Evolutionary conservation across 2,329 filamentous ascomycete species (phyloP).

Genomic region (Xylariaceae sp.): DNA sequence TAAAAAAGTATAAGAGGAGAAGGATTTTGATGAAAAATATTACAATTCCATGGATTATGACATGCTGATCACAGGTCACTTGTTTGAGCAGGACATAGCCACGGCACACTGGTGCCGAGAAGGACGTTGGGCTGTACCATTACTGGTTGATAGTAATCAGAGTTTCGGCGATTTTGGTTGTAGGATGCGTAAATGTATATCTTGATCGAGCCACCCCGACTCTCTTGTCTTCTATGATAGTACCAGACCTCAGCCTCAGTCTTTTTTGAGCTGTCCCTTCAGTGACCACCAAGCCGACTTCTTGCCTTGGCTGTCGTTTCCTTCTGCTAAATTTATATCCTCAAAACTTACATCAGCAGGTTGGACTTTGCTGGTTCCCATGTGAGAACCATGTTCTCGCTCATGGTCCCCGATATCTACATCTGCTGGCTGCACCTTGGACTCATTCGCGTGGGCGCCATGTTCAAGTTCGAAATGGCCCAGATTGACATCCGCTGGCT

Average conservation of each 20-base stretch:
- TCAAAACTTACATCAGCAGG: constrained; percentile 5
- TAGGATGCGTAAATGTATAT: no score
- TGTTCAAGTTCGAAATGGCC: constrained; percentile 8
- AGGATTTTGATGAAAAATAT: no score
- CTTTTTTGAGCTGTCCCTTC: neutral
- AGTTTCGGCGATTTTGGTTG: no score
- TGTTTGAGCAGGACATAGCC: no score
- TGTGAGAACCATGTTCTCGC: neutral
- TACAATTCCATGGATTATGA: no score
- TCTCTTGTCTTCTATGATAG: no score
- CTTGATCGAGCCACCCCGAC: no score
- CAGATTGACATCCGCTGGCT: constrained; percentile 5
- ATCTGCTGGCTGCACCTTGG: constrained; percentile 1
- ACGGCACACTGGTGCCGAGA: no score
- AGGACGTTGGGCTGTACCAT: no score
- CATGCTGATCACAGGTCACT: no score
- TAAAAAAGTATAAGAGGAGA: no score
- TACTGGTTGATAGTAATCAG: no score
- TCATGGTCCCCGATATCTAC: constrained; percentile 5
- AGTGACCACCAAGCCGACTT: neutral
- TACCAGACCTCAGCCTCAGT: neutral
- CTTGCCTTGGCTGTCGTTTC: neutral
- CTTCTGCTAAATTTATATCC: constrained; percentile 4
- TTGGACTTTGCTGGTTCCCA: neutral
- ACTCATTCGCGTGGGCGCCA: neutral